A percentile compares a stretch with the other conserved stretches of the same genome.
Evolutionary conservation across 441 rosid species (phyloP).

Genomic region (Flueggea neowawraea): DNA sequence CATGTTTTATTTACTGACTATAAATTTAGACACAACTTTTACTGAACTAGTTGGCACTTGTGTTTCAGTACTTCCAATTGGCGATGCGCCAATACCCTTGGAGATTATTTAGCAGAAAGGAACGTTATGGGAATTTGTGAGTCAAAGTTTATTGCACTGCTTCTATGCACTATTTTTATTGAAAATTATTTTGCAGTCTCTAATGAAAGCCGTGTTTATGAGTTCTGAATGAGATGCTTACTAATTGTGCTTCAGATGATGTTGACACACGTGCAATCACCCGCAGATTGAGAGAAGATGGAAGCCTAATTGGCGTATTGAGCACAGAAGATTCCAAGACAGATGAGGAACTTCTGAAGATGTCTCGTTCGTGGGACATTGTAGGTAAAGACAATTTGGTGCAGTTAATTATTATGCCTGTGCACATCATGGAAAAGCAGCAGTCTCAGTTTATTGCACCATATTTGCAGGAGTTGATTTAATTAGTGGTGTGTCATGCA

Average conservation of each 20-base stretch:
- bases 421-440: not conserved
- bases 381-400: conserved; percentile 46
- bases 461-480: conserved; percentile 69
- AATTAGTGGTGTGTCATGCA: conserved; percentile 80
- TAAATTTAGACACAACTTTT: not conserved
- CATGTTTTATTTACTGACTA: not conserved
- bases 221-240: conserved; percentile 4
- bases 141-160: conserved; percentile 11
- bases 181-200: not conserved
- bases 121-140: conserved; percentile 90
- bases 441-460: conserved; percentile 3
- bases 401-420: not conserved
- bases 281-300: conserved; percentile 86
- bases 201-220: not conserved
- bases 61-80: conserved; percentile 80
- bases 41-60: not conserved
- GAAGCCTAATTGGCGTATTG: conserved; percentile 86
- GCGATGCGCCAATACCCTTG: conserved; percentile 76
- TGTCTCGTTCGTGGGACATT: conserved; percentile 89
- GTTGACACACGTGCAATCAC: conserved; percentile 96
- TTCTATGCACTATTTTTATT: not conserved
- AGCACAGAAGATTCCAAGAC: conserved; percentile 76
- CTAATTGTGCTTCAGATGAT: conserved; percentile 46
- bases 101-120: conserved; percentile 78
- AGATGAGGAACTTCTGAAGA: conserved; percentile 67